Evolutionary conservation across 129 eudicot species (phyloP), one percentile per base, ranked within the genome.

Genomic region (Glebionis coronaria): DNA sequence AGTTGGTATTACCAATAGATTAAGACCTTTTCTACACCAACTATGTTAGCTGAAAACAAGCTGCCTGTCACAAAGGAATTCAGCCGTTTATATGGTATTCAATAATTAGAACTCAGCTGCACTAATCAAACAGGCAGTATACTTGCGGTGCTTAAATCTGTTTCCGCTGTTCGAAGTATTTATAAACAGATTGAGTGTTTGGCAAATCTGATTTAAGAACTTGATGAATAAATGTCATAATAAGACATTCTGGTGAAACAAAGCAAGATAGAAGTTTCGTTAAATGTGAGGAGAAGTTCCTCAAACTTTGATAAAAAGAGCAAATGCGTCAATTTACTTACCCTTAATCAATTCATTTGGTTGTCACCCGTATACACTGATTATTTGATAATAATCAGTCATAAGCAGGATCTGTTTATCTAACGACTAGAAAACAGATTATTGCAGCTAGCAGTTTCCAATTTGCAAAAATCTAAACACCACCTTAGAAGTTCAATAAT

Each of bases 381-480:
- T 35, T 52, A 67, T 52, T 29, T 52, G 61, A 65, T n/a, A 15
- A 35, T 8, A 35, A 35, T 35, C 10, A 44, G 49, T 25, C 57
- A 23, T 2, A 65, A 44, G 38, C 54, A 63, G 68, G 12, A 19
- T 62, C 42, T 9, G 56, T 65, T 65, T 23, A 47, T 31, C 56
- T 38, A 46, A 27, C 14, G 42, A 23, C 52, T 0, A 45, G 14
- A 65, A 15, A 65, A 54, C 47, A 20, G 35, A 35, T 21, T 4
- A 18, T 16, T 20, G 35, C 13, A 35, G 42, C 42, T 35, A 6
- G 42, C 5, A 35, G 40, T 35, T 35, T 35, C 40, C 40, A 35
- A 35, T 35, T 67, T 50, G n/a, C 71, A 16, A 49, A 31, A 29
- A 66, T 51, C 47, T 28, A 31, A 67, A 67, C 68, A 50, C 12